phyloP scores from a whole-genome alignment of 306 rosid species.

The Lathyrus sativus region DNA sequence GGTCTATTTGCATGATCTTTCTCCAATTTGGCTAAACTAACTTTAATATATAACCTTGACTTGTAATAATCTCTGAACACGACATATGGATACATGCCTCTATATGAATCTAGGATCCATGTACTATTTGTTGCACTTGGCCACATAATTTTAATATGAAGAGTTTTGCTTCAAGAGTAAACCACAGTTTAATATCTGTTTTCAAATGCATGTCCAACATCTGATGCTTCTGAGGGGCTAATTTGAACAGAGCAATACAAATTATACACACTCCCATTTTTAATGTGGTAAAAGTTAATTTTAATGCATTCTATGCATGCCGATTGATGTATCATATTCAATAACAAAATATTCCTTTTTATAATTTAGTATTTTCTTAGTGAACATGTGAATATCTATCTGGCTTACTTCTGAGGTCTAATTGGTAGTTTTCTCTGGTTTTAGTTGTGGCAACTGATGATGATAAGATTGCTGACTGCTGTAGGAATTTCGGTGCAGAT shows the following conservation, averaged over 20 bases:
- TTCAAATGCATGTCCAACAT: slow-evolving; percentile 23
- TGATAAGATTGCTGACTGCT: slow-evolving; percentile 85
- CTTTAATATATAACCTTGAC: slow-evolving; percentile 12
- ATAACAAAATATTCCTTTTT: slow-evolving; percentile 1
- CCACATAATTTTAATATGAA: not conserved
- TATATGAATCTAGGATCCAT: not conserved
- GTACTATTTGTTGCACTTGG: not conserved
- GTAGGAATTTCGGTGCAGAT: slow-evolving; percentile 85
- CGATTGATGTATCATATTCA: slow-evolving; percentile 23
- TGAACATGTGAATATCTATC: slow-evolving; percentile 18
- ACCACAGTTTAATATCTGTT: slow-evolving; percentile 19
- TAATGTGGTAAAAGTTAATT: slow-evolving; percentile 12
- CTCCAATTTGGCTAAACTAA: slow-evolving; percentile 29
- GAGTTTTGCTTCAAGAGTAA: slow-evolving; percentile 25
- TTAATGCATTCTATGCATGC: slow-evolving; percentile 4
- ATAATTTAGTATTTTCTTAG: not conserved
- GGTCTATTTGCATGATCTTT: slow-evolving; percentile 38
- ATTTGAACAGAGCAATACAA: not conserved
- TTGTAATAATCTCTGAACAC: slow-evolving; percentile 29
- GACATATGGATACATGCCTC: not conserved
- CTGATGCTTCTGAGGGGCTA: slow-evolving; percentile 28
- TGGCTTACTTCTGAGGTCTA: slow-evolving; percentile 33
- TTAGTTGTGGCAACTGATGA: slow-evolving; percentile 97
- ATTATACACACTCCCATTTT: slow-evolving; percentile 1
- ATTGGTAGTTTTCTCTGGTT: slow-evolving; percentile 35